A percentile compares a stretch with the other conserved stretches of the same genome.
Evolutionary conservation across 257 asterid genomes (phyloP).

Genomic region (Rauvolfia tetraphylla): DNA sequence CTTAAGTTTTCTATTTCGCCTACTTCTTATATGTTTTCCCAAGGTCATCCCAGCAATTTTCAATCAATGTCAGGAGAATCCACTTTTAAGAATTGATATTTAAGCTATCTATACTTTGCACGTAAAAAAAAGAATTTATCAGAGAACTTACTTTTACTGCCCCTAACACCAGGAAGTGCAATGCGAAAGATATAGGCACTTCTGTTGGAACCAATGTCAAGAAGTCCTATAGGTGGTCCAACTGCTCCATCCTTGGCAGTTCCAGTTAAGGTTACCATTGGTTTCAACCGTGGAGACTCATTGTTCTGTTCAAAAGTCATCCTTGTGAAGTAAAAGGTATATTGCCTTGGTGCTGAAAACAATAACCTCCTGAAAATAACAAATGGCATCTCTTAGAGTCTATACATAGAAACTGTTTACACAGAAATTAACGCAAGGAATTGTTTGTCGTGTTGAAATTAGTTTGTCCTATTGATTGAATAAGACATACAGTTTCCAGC

Average conservation of each 20-base stretch:
- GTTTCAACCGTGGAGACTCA: conserved; percentile 22
- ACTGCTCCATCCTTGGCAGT: conserved; percentile 27
- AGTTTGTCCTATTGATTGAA: background rate
- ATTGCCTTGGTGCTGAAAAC: background rate
- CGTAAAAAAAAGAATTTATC: background rate
- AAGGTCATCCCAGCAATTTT: background rate
- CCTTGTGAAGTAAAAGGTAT: conserved; percentile 2
- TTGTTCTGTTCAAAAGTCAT: conserved; percentile 22
- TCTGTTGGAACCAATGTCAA: conserved; percentile 39
- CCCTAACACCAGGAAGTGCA: conserved; percentile 45
- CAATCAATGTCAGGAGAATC: background rate
- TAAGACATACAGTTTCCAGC: background rate
- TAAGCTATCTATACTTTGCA: background rate
- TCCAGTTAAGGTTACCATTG: conserved; percentile 29
- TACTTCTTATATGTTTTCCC: background rate
- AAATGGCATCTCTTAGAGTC: background rate
- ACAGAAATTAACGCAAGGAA: background rate
- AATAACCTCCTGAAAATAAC: conserved; percentile 6
- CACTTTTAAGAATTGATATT: background rate
- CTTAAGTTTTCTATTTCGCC: background rate
- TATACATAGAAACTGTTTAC: background rate
- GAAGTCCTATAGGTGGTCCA: conserved; percentile 44
- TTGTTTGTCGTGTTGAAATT: too few relatives aligned
- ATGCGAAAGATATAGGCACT: conserved; percentile 40
- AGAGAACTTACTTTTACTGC: conserved; percentile 28